A percentile compares a stretch with the other conserved stretches of the same genome.
These are phyloP conservation scores for Metschnikowia lachancei DNA, from an alignment of 805 yeast species.

Conservation along the genomic window DNA sequence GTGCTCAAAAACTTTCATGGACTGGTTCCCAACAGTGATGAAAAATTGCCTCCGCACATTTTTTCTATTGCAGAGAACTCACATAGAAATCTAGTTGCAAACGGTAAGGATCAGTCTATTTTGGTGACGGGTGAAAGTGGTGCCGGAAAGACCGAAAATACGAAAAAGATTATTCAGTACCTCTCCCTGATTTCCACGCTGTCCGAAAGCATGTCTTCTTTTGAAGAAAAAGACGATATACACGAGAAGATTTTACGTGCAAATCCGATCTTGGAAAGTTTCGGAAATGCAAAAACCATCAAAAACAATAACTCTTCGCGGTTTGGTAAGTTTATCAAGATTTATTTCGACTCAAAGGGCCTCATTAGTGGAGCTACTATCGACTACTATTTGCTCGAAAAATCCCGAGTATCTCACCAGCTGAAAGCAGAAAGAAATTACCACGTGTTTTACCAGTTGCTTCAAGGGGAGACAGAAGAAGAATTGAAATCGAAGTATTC, in stretches of 20 bases:
- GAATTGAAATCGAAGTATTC: slow-evolving; percentile 44
- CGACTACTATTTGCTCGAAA: slow-evolving; percentile 91
- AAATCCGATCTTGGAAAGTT: slow-evolving; percentile 91
- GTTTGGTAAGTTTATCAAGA: slow-evolving; percentile 92
- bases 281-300: slow-evolving; percentile 96
- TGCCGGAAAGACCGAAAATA: slow-evolving; percentile 97
- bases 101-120: slow-evolving; percentile 78
- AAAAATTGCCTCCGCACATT: slow-evolving; percentile 72
- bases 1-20: slow-evolving; percentile 54
- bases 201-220: slow-evolving; percentile 8
- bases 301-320: slow-evolving; percentile 93
- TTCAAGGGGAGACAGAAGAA: slow-evolving; percentile 58
- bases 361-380: slow-evolving; percentile 84
- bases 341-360: slow-evolving; percentile 64
- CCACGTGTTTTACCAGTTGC: slow-evolving; percentile 86
- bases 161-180: slow-evolving; percentile 91
- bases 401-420: slow-evolving; percentile 85
- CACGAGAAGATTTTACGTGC: slow-evolving; percentile 88
- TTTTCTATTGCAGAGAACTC: slow-evolving; percentile 89
- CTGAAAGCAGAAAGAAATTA: slow-evolving; percentile 79
- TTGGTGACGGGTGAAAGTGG: slow-evolving; percentile 99
- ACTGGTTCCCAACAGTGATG: slow-evolving; percentile 18
- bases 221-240: slow-evolving; percentile 43
- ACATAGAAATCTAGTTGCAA: slow-evolving; percentile 65
- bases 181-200: slow-evolving; percentile 68